Base-by-base conservation (phyloP, 2,329 filamentous ascomycete genomes). In the Septoria linicola region DNA sequence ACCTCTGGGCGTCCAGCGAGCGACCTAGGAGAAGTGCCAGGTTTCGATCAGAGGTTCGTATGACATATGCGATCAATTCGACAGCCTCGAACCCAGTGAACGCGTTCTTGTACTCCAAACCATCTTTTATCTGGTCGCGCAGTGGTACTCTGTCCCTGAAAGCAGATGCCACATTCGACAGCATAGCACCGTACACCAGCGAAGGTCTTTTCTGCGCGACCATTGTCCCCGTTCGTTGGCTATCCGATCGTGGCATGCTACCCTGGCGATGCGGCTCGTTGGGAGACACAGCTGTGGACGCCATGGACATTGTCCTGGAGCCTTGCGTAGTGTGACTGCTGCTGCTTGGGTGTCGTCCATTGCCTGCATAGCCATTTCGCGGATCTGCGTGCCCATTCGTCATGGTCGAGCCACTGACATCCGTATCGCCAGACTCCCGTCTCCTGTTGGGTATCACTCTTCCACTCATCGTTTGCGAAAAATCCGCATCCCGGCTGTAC, bases 21-120 rank as follows among this genome's bases (percentile, higher is more conserved):
- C 93, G 83, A 56, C 93, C 93, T 13, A 99, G 77, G 8, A 99
- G 81, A 41, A 99, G 76, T 8, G 93, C 93, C 54, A 99, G 76
- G 68, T 99, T 99, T 53, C 93, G 83, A 71, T 99, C 93, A 0
- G 89, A 96, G 1, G 93, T 99, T 66, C 95, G 87, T 70, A 99
- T 97, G 60, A 99, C 97, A 67, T 95, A 95, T 1, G 89, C 89
- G 59, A 99, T 87, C 52, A 97, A 80, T 69, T 99, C 93, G 16
- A 99, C 93, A 16, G 93, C 92, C 69, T 99, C 93, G 19, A 89
- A 87, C 60, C 93, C 93, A 55, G 89, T 95, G 69, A 99, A 99
- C 2, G 92, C 89, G 71, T 93, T 96, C 70, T 96, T 95, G 75
- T 99, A 99, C 2, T 92, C 90, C 55, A 99, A 77, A 49, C 92